Conservation (phyloP, 1,284 basidiomycete species). For the Lentinula novae-zelandiae region DNA sequence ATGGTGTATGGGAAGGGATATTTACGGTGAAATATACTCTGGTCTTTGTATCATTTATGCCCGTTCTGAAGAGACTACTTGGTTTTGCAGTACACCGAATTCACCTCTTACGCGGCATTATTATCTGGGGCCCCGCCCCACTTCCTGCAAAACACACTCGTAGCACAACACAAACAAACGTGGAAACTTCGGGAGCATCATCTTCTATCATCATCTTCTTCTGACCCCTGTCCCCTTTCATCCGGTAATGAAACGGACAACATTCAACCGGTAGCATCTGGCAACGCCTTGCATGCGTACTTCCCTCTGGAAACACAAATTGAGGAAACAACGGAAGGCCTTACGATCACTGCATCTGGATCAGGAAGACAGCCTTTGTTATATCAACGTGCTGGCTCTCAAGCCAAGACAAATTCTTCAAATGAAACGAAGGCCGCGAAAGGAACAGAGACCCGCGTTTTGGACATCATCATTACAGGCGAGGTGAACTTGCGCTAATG, state of each 20-base stretch:
- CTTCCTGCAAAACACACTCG: constrained; percentile 49
- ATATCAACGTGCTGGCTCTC: constrained; percentile 33
- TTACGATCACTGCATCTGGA: constrained; percentile 38
- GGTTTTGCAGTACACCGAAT: constrained; percentile 63
- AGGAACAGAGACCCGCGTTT: constrained; percentile 26
- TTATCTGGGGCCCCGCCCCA: constrained; percentile 58
- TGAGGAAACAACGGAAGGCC: constrained; percentile 35
- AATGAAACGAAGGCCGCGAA: constrained; percentile 13
- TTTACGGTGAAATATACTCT: constrained; percentile 52
- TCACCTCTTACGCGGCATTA: constrained; percentile 60
- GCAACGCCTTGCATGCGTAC: constrained; percentile 48
- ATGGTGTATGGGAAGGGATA: constrained; percentile 73
- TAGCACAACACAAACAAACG: constrained; percentile 70
- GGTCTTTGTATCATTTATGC: not conserved
- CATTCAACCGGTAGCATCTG: constrained; percentile 36
- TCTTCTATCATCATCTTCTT: constrained; percentile 31
- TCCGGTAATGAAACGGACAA: constrained; percentile 20
- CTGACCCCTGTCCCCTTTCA: constrained; percentile 28
- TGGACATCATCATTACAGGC: constrained; percentile 65
- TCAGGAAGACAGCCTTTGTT: constrained; percentile 28
- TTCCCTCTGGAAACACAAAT: constrained; percentile 47
- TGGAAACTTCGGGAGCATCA: constrained; percentile 76
- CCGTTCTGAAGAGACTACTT: not conserved
- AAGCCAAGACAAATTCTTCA: constrained; percentile 1
- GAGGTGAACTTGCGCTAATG: constrained; percentile 43